These are phyloP conservation scores for Rostrohypoxylon terebratum DNA, from an alignment of 495 filamentous ascomycete genomes.

Conservation along the genomic window DNA sequence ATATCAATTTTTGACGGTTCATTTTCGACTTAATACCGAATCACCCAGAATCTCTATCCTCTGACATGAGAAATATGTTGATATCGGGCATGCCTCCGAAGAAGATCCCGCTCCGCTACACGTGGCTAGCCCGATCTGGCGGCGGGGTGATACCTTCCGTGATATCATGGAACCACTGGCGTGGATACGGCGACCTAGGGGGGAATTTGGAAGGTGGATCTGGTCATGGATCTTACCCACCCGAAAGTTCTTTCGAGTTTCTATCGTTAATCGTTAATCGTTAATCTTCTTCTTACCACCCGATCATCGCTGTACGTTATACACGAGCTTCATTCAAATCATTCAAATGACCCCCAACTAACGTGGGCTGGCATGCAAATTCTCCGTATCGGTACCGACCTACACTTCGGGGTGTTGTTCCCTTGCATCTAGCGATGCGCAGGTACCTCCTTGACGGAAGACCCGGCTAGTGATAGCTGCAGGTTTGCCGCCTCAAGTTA, in stretches of 20 bases:
- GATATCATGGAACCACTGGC: conserved; percentile 41
- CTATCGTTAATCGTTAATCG: not conserved
- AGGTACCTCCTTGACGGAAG: conserved; percentile 4
- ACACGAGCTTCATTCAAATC: conserved; percentile 10
- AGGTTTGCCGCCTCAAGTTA: conserved; percentile 5
- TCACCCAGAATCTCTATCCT: not conserved
- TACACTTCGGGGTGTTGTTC: conserved; percentile 16
- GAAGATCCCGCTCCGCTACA: conserved; percentile 29
- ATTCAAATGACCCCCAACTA: conserved; percentile 2
- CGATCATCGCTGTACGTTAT: not conserved
- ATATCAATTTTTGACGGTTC: not conserved
- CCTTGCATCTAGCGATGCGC: conserved; percentile 35
- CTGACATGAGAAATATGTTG: not conserved
- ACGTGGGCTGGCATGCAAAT: not conserved
- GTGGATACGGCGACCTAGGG: conserved; percentile 18
- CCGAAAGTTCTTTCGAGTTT: conserved; percentile 7
- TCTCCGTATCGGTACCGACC: not conserved
- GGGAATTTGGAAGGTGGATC: not conserved
- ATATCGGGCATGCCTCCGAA: conserved; percentile 31
- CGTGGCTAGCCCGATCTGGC: conserved; percentile 49
- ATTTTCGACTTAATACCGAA: conserved; percentile 3
- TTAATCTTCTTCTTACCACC: not conserved
- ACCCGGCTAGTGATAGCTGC: conserved; percentile 26
- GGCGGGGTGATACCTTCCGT: conserved; percentile 51
- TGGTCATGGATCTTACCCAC: not conserved